Percentiles rank a stretch among this genome's conserved stretches.
These are phyloP conservation scores for Starmerella vaccinii DNA, from an alignment of 805 yeast species.

Conservation along the genomic window DNA sequence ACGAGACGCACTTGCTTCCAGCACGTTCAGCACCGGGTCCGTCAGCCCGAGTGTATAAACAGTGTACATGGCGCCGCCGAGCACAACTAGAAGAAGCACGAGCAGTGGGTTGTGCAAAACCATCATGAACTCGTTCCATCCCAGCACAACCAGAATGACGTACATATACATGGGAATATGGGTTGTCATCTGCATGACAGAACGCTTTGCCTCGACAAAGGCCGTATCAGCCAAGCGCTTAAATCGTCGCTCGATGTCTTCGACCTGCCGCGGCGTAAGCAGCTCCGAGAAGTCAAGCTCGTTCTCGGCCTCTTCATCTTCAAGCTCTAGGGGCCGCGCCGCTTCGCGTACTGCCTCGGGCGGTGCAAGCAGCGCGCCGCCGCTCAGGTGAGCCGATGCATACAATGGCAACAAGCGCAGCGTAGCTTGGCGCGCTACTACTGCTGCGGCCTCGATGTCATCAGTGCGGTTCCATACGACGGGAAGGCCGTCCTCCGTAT, in stretches of 20 bases:
- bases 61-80: slow-evolving; percentile 53
- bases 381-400: slow-evolving; percentile 39
- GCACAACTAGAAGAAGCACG: slow-evolving; percentile 45
- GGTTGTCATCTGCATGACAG: slow-evolving; percentile 64
- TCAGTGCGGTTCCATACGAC: slow-evolving; percentile 62
- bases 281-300: slow-evolving; percentile 38
- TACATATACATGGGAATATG: slow-evolving; percentile 80
- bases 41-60: slow-evolving; percentile 62
- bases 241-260: slow-evolving; percentile 47
- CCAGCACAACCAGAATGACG: slow-evolving; percentile 58
- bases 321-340: slow-evolving; percentile 12
- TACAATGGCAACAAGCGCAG: slow-evolving; percentile 49
- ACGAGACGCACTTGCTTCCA: slow-evolving; percentile 48
- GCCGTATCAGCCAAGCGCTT: slow-evolving; percentile 68
- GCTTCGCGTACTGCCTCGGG: slow-evolving; percentile 53
- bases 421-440: slow-evolving; percentile 50
- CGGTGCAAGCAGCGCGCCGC: slow-evolving; percentile 32
- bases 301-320: slow-evolving; percentile 36
- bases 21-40: slow-evolving; percentile 60
- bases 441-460: slow-evolving; percentile 61
- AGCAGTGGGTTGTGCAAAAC: slow-evolving; percentile 78
- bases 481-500: slow-evolving; percentile 75
- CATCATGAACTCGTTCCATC: slow-evolving; percentile 94
- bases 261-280: slow-evolving; percentile 47
- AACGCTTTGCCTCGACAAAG: slow-evolving; percentile 79